Percentiles rank a stretch among this genome's conserved stretches.
Evolutionary conservation across 257 asterid genomes (phyloP).

Genomic region (Galeopsis tetrahit): DNA sequence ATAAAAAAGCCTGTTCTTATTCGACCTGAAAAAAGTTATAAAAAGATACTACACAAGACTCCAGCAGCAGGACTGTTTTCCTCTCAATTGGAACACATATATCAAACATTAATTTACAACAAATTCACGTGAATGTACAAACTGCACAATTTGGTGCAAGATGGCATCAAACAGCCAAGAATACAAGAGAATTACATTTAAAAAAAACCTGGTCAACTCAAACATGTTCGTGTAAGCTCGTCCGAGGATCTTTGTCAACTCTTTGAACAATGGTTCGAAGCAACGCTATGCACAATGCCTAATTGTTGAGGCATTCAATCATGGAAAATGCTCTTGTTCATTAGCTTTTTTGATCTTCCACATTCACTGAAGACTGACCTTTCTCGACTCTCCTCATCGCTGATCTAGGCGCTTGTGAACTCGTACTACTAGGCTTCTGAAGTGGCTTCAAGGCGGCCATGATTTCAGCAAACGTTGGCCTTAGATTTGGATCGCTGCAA

Average conservation of each 20-base stretch:
- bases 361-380: conserved; percentile 49
- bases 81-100: conserved; percentile 32
- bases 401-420: conserved; percentile 57
- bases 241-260: conserved; percentile 24
- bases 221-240: conserved; percentile 25
- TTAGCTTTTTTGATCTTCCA: conserved; percentile 47
- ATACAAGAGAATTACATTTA: conserved; percentile 18
- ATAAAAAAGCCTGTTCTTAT: no score
- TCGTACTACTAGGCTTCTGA: conserved; percentile 65
- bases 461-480: conserved; percentile 91
- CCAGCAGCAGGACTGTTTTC: not conserved
- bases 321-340: conserved; percentile 30
- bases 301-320: conserved; percentile 31
- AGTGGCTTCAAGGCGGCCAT: conserved; percentile 88
- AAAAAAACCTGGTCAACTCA: conserved; percentile 35
- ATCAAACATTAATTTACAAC: conserved; percentile 46
- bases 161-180: conserved; percentile 50
- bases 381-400: conserved; percentile 53
- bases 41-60: not conserved
- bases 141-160: conserved; percentile 54
- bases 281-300: conserved; percentile 32
- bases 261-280: conserved; percentile 24
- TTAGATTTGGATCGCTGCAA: conserved; percentile 73
- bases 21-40: no score
- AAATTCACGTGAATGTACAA: conserved; percentile 54